These are phyloP conservation scores for Vicia villosa DNA, from an alignment of 306 rosid species.

Conservation along the genomic window DNA sequence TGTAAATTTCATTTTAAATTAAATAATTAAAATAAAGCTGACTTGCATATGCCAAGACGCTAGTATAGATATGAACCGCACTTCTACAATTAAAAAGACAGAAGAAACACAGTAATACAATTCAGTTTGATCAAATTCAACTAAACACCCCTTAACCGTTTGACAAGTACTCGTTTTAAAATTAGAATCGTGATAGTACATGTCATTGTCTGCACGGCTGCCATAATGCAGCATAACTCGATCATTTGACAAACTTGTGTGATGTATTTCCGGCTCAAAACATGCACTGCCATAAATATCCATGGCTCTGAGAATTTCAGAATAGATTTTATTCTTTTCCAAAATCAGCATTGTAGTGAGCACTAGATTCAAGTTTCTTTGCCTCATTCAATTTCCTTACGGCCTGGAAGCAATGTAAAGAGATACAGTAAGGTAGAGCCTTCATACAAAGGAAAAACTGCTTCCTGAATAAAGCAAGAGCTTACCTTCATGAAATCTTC, in stretches of 20 bases:
- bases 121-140: constrained; percentile 32
- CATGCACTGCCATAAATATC: constrained; percentile 52
- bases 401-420: constrained; percentile 58
- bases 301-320: constrained; percentile 41
- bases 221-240: constrained; percentile 23
- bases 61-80: constrained; percentile 23
- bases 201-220: constrained; percentile 19
- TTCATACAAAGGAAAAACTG: background rate
- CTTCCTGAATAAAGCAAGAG: constrained; percentile 1
- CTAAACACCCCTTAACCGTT: constrained; percentile 25
- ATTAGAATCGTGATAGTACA: constrained; percentile 25
- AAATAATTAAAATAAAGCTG: background rate
- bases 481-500: constrained; percentile 97
- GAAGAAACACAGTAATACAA: background rate
- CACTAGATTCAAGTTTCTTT: constrained; percentile 90
- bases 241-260: constrained; percentile 24
- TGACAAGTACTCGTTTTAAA: constrained; percentile 21
- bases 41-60: background rate
- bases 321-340: constrained; percentile 61
- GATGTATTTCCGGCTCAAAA: constrained; percentile 34
- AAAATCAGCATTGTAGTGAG: constrained; percentile 84
- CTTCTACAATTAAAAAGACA: background rate
- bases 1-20: background rate
- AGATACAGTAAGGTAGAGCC: background rate
- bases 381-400: constrained; percentile 93